Evolutionary conservation across 495 filamentous ascomycete genomes (phyloP), one percentile per base, ranked within the genome.

Genomic region (Talaromyces nanjingensis): DNA sequence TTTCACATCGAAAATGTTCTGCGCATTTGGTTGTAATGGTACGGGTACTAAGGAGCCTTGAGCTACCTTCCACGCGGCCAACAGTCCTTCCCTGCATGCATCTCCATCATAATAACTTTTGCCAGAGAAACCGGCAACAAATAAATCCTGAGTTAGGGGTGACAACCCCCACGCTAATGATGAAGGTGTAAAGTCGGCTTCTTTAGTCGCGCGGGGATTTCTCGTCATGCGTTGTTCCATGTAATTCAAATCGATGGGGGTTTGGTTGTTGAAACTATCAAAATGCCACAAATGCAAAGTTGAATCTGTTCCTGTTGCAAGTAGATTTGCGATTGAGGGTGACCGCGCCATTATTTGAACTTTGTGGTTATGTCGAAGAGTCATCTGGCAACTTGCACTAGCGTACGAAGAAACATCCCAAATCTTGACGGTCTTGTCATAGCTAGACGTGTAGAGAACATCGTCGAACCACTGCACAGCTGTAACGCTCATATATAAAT

Each of bases 91-190:
- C 66, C 76, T 65, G 72, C 83, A 65, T 0, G 84, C 79, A 42
- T 86, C 83, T 56, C 86, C 83, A 9, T 76, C 73, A 16, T 85
- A 81, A 2, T 83, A 74, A 6, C 72, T 76, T 29, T 78, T 84
- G 25, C 89, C 87, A 2, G 86, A 86, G 74, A 93, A 93, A 0
- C 92, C 92, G 2, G 90, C 89, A 7, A 93, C 79, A 3, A 97
- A 76, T 7, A 89, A 74, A 59, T 88, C 75, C 2, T 74, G 79
- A 8, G 83, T 84, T 0, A 66, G 65, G 1, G 70, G 57, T 27
- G 76, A 72, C 3, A 77, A 71, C 0, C 91, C 91, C 87, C 91
- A 96, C 64, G 85, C 84, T 65, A 96, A 77, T 2, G 86, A 86
- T 0, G 90, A 88, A 4, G 92, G 90, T 4, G 67, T 66, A 14